These are phyloP conservation scores for Aspergillus novofumigatus DNA, from an alignment of 2,329 filamentous ascomycete species.

Conservation along the genomic window DNA sequence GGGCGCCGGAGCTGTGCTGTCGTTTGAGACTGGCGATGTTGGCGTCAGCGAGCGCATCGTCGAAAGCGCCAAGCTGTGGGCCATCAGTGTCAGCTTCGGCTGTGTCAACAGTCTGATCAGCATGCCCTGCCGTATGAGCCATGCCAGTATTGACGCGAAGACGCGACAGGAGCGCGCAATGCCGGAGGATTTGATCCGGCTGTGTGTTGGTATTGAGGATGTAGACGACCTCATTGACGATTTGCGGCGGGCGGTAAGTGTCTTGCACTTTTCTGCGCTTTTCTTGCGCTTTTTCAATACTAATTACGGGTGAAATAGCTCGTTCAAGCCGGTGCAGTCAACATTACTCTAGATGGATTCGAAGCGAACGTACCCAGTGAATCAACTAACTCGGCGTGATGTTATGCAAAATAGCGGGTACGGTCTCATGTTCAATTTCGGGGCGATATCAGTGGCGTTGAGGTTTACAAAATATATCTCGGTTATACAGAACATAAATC, in stretches of 20 bases:
- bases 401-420: neutral
- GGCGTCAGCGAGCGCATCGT: constrained; percentile 85
- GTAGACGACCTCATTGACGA: constrained; percentile 88
- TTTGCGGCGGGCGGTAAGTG: constrained; percentile 78
- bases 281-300: neutral
- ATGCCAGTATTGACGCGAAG: constrained; percentile 95
- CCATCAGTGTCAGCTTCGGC: constrained; percentile 94
- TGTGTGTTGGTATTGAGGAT: constrained; percentile 97
- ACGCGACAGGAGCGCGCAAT: constrained; percentile 83
- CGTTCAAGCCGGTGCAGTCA: constrained; percentile 90
- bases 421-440: neutral
- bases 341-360: constrained; percentile 77
- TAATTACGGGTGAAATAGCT: constrained; percentile 50
- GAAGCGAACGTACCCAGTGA: constrained; percentile 48
- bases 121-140: constrained; percentile 99
- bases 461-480: neutral
- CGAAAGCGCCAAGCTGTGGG: constrained; percentile 85
- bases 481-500: neutral
- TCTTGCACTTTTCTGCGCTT: no score
- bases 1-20: constrained; percentile 88
- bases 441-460: constrained; percentile 2
- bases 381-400: neutral
- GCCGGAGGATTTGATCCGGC: constrained; percentile 92
- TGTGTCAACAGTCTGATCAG: constrained; percentile 98
- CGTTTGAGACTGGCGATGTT: constrained; percentile 90